phyloP scores from a whole-genome alignment of 495 filamentous ascomycete species.

The Tetracladium setigerum region DNA sequence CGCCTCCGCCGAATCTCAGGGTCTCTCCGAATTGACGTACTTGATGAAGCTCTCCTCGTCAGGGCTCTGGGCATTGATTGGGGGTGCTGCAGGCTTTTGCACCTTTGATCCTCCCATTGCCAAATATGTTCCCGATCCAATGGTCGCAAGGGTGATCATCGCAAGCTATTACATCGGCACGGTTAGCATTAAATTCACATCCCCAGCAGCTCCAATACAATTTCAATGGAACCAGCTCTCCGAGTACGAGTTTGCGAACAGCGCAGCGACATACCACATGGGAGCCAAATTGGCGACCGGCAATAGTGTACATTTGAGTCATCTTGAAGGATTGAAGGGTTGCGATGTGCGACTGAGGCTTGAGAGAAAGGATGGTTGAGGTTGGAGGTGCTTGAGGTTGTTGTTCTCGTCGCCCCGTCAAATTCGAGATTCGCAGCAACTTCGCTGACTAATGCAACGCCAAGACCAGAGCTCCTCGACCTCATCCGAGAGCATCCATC shows the following conservation, averaged over 20 bases:
- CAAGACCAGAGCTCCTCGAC: background rate
- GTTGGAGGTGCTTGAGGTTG: conserved; percentile 17
- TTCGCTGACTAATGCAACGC: conserved; percentile 1
- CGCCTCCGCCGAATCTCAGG: background rate
- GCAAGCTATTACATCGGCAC: conserved; percentile 55
- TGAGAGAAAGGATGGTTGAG: conserved; percentile 17
- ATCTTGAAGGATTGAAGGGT: conserved; percentile 51
- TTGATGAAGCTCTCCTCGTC: conserved; percentile 98
- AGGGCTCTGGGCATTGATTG: conserved; percentile 78
- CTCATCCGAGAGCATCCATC: too few species aligned
- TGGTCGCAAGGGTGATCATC: conserved; percentile 67
- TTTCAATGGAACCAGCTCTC: conserved; percentile 3
- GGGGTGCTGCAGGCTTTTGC: conserved; percentile 53
- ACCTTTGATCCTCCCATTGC: conserved; percentile 55
- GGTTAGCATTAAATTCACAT: conserved; percentile 10
- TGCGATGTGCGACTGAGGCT: conserved; percentile 1
- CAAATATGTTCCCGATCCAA: conserved; percentile 50
- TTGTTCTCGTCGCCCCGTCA: conserved; percentile 4
- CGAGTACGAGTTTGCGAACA: background rate
- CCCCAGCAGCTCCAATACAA: background rate
- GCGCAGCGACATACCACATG: conserved; percentile 65
- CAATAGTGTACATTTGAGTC: conserved; percentile 77
- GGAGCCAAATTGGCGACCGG: conserved; percentile 87
- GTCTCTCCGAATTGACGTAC: conserved; percentile 45
- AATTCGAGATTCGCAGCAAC: conserved; percentile 11